Conservation (phyloP, 352 stramenopile species). For the Pythium dissotocum region DNA sequence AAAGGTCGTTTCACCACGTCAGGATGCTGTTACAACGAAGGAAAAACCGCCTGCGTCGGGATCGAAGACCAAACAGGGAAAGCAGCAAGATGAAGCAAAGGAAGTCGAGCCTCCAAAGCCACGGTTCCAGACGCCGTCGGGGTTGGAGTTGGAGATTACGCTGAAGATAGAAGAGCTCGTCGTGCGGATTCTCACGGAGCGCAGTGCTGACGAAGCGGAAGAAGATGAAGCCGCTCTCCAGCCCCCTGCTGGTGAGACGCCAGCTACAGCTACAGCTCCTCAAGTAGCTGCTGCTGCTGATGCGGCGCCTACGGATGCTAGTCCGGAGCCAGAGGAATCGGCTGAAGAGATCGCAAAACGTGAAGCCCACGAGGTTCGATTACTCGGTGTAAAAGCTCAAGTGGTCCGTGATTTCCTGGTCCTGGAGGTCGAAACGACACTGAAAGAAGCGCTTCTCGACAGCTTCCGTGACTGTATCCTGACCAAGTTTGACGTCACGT, state of each 20-base stretch:
- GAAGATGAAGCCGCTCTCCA: not conserved
- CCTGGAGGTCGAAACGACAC: constrained; percentile 31
- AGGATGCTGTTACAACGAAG: not conserved
- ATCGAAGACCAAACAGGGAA: constrained; percentile 9
- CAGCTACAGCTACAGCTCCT: not conserved
- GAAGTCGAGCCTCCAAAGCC: constrained; percentile 32
- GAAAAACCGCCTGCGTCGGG: not conserved
- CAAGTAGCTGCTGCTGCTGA: not conserved
- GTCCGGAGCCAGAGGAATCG: not conserved
- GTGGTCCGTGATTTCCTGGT: constrained; percentile 33
- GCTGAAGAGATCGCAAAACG: constrained; percentile 5
- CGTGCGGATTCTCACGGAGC: constrained; percentile 35
- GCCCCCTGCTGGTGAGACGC: not conserved
- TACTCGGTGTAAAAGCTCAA: constrained; percentile 13
- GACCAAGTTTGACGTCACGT: constrained; percentile 40
- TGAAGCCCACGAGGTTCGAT: constrained; percentile 6
- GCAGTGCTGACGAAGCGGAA: constrained; percentile 26
- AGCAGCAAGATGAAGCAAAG: constrained; percentile 23
- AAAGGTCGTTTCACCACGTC: not conserved
- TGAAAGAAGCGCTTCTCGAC: constrained; percentile 15
- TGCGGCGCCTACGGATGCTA: not conserved
- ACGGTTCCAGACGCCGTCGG: constrained; percentile 16
- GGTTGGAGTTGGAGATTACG: constrained; percentile 29
- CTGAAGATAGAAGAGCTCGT: constrained; percentile 31
- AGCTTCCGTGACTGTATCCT: constrained; percentile 48